Evolutionary conservation across 805 yeast genomes (phyloP).

Genomic region (Zygosaccharomyces rouxii): DNA sequence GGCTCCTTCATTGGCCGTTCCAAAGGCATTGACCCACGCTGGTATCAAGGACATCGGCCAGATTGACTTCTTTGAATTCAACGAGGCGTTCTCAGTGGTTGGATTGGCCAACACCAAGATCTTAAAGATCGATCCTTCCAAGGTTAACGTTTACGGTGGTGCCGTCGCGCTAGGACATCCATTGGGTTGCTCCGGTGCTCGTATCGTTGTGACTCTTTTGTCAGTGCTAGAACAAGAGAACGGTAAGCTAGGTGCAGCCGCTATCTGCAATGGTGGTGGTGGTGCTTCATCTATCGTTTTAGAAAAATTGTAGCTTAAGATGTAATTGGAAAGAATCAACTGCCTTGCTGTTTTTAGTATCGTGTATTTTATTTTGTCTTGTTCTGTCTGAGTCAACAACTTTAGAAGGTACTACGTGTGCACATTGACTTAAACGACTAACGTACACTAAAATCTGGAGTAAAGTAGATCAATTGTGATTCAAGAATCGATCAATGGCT

Average conservation of each 20-base stretch:
- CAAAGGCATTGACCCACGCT: slow-evolving; percentile 92
- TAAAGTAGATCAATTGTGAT: neutral
- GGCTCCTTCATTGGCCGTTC: slow-evolving; percentile 92
- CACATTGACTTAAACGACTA: neutral
- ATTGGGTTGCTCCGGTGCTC: slow-evolving; percentile 92
- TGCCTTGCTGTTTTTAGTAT: neutral
- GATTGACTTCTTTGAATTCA: slow-evolving; percentile 89
- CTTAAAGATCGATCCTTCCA: slow-evolving; percentile 55
- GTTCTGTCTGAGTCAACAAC: neutral
- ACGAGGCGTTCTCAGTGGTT: slow-evolving; percentile 97
- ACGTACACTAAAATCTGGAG: neutral
- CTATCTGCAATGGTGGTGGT: slow-evolving; percentile 99
- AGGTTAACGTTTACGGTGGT: slow-evolving; percentile 89
- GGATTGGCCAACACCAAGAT: slow-evolving; percentile 85
- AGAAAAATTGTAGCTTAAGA: slow-evolving; percentile 48
- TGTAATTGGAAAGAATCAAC: neutral
- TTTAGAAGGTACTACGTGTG: neutral
- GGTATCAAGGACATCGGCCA: slow-evolving; percentile 51
- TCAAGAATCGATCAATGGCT: neutral
- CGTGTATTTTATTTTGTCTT: neutral
- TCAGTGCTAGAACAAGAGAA: slow-evolving; percentile 79
- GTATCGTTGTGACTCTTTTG: slow-evolving; percentile 82
- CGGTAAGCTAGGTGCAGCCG: slow-evolving; percentile 90
- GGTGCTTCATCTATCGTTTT: slow-evolving; percentile 93
- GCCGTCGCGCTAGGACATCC: slow-evolving; percentile 96